Evolutionary conservation across 2,329 filamentous ascomycete genomes (phyloP), one percentile per base, ranked within the genome.

Genomic region (Verticillium nonalfalfae): DNA sequence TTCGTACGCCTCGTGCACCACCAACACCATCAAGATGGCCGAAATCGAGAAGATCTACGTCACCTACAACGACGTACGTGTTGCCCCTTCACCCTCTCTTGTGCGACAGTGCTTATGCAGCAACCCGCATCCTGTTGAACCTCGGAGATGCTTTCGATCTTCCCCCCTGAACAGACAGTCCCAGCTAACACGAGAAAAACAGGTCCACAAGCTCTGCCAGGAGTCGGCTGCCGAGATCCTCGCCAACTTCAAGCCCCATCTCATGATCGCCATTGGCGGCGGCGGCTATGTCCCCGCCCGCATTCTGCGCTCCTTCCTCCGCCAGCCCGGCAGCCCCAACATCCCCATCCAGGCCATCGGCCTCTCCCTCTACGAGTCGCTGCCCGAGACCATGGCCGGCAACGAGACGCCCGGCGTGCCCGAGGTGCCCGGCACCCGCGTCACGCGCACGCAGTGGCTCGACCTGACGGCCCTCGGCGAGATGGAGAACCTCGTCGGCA

Each of bases 291-390:
- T 99, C 50, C 95, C 95, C 64, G 95, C 95, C 56, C 91, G 95
- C 70, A 99, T 99, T 76, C 86, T 99, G 66, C 91, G 95, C 66
- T 98, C 95, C 21, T 99, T 99, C 83, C 90, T 99, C 76, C 97
- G 96, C 84, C 86, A 87, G 74, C 84, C 91, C 63, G 91, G 90
- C 69, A 85, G 82, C 65, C 88, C 93, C 77, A 99, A 99, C 81
- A 99, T 99, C 72, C 94, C 95, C 68, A 99, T 99, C 78, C 95
- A 99, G 84, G 95, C 95, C 66, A 99, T 99, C 75, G 95, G 95
- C 57, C 89, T 99, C 66, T 98, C 94, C 26, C 88, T 99, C 61
- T 99, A 99, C 82, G 95, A 99, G 80, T 84, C 87, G 65, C 89
- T 98, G 57, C 74, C 82, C 63, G 71, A 77, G 58, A 80, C 80